Evolutionary conservation across 2,329 filamentous ascomycete species (phyloP).

Genomic region (Penicillium oxalicum): DNA sequence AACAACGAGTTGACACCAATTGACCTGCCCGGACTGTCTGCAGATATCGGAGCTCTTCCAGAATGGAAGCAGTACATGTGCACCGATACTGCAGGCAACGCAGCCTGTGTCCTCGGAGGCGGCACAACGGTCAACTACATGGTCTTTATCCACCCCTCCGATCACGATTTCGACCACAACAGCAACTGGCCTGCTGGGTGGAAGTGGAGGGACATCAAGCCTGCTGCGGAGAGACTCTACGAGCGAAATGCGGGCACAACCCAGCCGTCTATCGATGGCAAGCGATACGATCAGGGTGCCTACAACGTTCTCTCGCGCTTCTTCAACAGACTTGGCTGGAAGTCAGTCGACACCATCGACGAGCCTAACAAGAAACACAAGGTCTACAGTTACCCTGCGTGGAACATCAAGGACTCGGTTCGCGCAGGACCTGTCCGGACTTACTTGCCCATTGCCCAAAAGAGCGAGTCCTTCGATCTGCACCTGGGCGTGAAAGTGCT

Average conservation of each 20-base stretch:
- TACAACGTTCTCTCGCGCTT: constrained; percentile 58
- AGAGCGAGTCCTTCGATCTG: constrained; percentile 60
- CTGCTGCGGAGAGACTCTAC: constrained; percentile 58
- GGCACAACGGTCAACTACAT: constrained; percentile 27
- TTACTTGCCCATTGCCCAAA: constrained; percentile 59
- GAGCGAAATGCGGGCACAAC: constrained; percentile 64
- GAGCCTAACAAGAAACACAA: constrained; percentile 59
- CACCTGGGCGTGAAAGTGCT: constrained; percentile 62
- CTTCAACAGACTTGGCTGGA: constrained; percentile 57
- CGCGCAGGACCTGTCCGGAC: constrained; percentile 65
- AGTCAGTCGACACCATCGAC: constrained; percentile 54
- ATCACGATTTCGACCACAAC: constrained; percentile 64
- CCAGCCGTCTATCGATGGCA: constrained; percentile 59
- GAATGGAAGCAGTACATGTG: constrained; percentile 20
- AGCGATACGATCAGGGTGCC: constrained; percentile 61
- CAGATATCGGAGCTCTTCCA: constrained; percentile 16
- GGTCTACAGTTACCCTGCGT: constrained; percentile 58
- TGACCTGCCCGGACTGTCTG: constrained; percentile 24
- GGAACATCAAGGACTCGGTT: constrained; percentile 62
- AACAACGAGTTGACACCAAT: constrained; percentile 20
- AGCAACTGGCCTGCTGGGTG: constrained; percentile 66
- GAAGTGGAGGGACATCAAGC: constrained; percentile 58
- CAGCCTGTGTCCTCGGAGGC: constrained; percentile 25
- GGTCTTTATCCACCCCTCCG: constrained; percentile 43
- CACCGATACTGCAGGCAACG: constrained; percentile 18